These are phyloP conservation scores for Leishmania amazonensis DNA, from an alignment of 208 protist species.

Conservation along the genomic window DNA sequence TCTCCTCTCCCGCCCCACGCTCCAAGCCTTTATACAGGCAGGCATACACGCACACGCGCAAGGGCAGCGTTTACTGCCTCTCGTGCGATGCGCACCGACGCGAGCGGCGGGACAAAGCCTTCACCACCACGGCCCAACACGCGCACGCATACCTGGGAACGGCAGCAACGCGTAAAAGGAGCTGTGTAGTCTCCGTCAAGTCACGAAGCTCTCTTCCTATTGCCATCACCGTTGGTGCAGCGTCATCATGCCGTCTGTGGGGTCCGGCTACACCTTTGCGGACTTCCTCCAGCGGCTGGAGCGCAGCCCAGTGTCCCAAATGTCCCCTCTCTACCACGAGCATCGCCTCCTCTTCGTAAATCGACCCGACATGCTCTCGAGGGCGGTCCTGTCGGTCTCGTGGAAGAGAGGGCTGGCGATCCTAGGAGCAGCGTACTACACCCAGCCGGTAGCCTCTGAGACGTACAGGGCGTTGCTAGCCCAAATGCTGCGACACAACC, in stretches of 20 bases:
- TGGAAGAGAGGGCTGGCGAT: slow-evolving; percentile 72
- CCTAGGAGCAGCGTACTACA: slow-evolving; percentile 75
- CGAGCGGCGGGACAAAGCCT: neutral
- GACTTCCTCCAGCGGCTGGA: slow-evolving; percentile 85
- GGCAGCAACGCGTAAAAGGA: neutral
- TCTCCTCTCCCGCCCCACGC: too few species aligned
- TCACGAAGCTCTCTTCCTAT: neutral
- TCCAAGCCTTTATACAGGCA: neutral
- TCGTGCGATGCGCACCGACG: neutral
- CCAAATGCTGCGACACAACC: slow-evolving; percentile 85
- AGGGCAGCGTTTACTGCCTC: neutral
- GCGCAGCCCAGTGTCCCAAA: slow-evolving; percentile 72
- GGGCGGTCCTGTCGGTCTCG: slow-evolving; percentile 54
- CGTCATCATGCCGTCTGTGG: slow-evolving; percentile 49
- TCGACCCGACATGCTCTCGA: slow-evolving; percentile 78
- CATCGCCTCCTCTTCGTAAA: slow-evolving; percentile 75
- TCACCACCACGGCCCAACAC: neutral
- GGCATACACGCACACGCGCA: slow-evolving; percentile 5
- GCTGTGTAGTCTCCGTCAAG: neutral
- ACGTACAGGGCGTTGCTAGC: slow-evolving; percentile 76
- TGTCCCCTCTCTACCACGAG: slow-evolving; percentile 80
- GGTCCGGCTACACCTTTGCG: slow-evolving; percentile 76
- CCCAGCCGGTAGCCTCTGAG: slow-evolving; percentile 54
- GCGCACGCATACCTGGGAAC: neutral
- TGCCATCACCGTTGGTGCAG: neutral